phyloP scores from a whole-genome alignment of 495 filamentous ascomycete species.

The Aspergillus conjunctus region DNA sequence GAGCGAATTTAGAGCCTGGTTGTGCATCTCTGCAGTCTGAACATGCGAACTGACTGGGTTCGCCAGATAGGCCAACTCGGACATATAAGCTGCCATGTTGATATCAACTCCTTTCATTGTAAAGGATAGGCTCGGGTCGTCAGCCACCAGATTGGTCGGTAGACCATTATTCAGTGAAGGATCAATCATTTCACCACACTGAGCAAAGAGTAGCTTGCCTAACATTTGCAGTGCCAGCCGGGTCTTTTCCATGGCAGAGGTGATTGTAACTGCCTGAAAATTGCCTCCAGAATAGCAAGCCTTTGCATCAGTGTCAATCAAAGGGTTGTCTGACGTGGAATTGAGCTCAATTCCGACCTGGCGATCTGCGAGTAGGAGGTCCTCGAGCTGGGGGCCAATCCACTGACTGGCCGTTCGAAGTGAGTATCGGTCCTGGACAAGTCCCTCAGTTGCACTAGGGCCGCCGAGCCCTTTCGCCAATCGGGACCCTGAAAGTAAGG shows the following conservation, averaged over 20 bases:
- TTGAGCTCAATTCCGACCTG: conserved; percentile 61
- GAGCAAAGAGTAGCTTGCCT: conserved; percentile 58
- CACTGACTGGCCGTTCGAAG: conserved; percentile 61
- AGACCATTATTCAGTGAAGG: conserved; percentile 57
- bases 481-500: conserved; percentile 46
- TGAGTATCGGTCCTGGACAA: conserved; percentile 63
- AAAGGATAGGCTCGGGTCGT: conserved; percentile 57
- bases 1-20: conserved; percentile 60
- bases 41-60: conserved; percentile 54
- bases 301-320: conserved; percentile 44
- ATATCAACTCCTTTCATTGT: conserved; percentile 64
- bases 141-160: conserved; percentile 57
- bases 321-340: conserved; percentile 64
- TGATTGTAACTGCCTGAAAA: conserved; percentile 62
- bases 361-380: conserved; percentile 54
- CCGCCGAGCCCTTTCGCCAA: conserved; percentile 20
- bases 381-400: conserved; percentile 64
- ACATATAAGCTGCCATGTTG: conserved; percentile 63
- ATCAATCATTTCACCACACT: conserved; percentile 61
- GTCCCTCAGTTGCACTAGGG: conserved; percentile 11
- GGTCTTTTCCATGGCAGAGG: conserved; percentile 67
- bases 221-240: conserved; percentile 55
- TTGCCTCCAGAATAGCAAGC: conserved; percentile 60
- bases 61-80: conserved; percentile 51
- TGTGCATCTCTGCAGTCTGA: conserved; percentile 57